These are phyloP conservation scores for Penicillium decumbens DNA, from an alignment of 2,329 filamentous ascomycete genomes.

Conservation along the genomic window DNA sequence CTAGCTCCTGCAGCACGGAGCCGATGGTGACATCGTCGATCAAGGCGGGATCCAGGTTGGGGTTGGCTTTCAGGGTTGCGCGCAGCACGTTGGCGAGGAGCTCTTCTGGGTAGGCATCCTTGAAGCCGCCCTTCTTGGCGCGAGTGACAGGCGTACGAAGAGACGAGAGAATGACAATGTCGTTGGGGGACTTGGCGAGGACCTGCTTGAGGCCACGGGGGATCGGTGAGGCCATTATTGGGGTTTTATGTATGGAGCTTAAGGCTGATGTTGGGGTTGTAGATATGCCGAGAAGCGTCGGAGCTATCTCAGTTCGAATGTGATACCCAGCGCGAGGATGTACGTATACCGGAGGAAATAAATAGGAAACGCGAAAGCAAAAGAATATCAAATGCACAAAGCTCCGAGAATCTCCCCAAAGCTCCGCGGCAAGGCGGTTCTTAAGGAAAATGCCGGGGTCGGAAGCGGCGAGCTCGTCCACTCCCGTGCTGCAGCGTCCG, in stretches of 20 bases:
- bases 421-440: constrained; percentile 14
- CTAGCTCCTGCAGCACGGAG: constrained; percentile 84
- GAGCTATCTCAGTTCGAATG: not conserved
- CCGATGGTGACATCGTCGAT: constrained; percentile 82
- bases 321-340: not conserved
- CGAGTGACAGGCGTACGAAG: constrained; percentile 82
- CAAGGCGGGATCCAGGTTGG: constrained; percentile 63
- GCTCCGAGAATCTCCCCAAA: constrained; percentile 6
- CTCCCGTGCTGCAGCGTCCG: constrained; percentile 14
- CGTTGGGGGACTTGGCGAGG: constrained; percentile 70
- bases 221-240: constrained; percentile 46
- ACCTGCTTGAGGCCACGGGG: constrained; percentile 68
- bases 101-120: constrained; percentile 87
- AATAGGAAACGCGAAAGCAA: constrained; percentile 1
- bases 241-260: not conserved
- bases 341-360: constrained; percentile 1
- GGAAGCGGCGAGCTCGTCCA: constrained; percentile 21
- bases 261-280: not conserved
- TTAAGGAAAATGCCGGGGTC: constrained; percentile 43
- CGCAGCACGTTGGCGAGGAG: constrained; percentile 61
- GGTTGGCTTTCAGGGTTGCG: constrained; percentile 67
- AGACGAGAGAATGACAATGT: constrained; percentile 85
- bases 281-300: constrained; percentile 6
- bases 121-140: constrained; percentile 75
- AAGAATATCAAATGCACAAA: not conserved